phyloP scores from a whole-genome alignment of 345 rosid species.

The Carallia brachiata region DNA sequence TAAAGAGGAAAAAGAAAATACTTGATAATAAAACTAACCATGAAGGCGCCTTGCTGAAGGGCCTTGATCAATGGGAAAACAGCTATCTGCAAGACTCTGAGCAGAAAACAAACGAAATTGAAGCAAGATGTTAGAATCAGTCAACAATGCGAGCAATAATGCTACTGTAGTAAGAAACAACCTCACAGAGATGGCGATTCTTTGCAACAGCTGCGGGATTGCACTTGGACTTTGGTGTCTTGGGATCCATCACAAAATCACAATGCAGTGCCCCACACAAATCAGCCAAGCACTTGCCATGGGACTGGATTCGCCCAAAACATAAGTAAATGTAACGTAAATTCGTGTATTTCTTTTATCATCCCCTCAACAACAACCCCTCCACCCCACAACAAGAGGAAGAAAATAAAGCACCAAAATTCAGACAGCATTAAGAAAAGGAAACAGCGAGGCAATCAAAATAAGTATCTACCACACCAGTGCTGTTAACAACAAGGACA shows the following conservation, averaged over 20 bases:
- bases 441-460: not conserved
- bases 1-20: constrained; percentile 3
- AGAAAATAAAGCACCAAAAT: not conserved
- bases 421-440: not conserved
- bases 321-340: not conserved
- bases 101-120: constrained; percentile 16
- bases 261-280: constrained; percentile 96
- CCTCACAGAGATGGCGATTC: constrained; percentile 94
- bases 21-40: constrained; percentile 38
- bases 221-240: constrained; percentile 65
- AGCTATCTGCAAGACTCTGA: constrained; percentile 85
- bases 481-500: constrained; percentile 2
- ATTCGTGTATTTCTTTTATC: too few species aligned
- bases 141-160: not conserved
- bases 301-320: constrained; percentile 51
- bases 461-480: constrained; percentile 3
- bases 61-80: constrained; percentile 80
- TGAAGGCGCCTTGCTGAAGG: constrained; percentile 78
- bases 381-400: not conserved
- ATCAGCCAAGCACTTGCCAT: constrained; percentile 84
- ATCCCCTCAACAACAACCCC: not conserved
- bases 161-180: constrained; percentile 24
- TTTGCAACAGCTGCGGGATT: constrained; percentile 82
- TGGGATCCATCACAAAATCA: constrained; percentile 62
- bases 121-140: constrained; percentile 6